Conservation (phyloP, 331 rosid genomes). For the Cydonia oblonga region DNA sequence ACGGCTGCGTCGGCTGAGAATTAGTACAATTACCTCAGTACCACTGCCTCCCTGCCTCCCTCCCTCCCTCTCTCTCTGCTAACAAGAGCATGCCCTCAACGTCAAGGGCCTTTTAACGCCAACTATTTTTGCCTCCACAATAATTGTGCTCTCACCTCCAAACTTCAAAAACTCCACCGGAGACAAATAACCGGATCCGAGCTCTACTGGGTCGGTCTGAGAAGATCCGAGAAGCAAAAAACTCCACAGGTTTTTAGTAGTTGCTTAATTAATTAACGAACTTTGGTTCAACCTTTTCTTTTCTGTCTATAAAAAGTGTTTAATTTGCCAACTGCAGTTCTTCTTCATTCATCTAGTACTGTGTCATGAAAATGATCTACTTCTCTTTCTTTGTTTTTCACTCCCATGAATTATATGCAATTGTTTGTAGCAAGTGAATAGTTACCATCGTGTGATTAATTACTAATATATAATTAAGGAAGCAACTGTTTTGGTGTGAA, state of each 20-base stretch:
- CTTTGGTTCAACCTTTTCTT: background rate
- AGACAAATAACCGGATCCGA: background rate
- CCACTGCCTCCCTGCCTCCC: background rate
- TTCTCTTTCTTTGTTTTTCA: background rate
- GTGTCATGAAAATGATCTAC: background rate
- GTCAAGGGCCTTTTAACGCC: slow-evolving; percentile 15
- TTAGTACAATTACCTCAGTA: background rate
- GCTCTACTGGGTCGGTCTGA: slow-evolving; percentile 1
- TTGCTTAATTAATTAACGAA: background rate
- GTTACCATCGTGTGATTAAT: background rate
- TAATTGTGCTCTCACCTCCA: slow-evolving; percentile 3
- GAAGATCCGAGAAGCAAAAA: slow-evolving; percentile 7
- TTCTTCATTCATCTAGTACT: background rate
- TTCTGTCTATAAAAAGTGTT: background rate
- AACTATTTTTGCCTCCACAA: slow-evolving; percentile 11
- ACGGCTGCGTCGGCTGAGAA: background rate
- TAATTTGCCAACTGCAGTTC: background rate
- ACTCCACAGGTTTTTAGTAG: slow-evolving; percentile 4
- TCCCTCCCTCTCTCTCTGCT: background rate
- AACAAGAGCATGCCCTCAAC: background rate
- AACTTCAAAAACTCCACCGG: background rate
- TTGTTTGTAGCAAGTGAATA: background rate
- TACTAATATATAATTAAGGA: background rate
- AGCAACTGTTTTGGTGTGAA: background rate
- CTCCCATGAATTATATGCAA: background rate